These are phyloP conservation scores for Reticulascus tulasneorum DNA, from an alignment of 2,329 filamentous ascomycete genomes.

Conservation along the genomic window DNA sequence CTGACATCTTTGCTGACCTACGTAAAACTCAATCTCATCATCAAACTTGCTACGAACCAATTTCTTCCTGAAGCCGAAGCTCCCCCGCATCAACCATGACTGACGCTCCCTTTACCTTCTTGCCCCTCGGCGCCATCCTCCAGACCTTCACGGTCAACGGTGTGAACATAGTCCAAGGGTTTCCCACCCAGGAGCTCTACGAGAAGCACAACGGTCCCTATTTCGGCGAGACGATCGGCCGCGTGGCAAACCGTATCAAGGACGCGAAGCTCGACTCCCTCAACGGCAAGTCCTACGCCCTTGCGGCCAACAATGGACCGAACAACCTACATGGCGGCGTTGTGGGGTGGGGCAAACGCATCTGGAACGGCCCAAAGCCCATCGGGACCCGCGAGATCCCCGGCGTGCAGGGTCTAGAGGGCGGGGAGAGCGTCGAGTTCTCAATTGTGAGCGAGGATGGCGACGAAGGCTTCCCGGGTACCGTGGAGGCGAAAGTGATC, in stretches of 20 bases:
- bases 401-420: conserved; percentile 47
- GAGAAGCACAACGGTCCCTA: conserved; percentile 69
- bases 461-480: conserved; percentile 87
- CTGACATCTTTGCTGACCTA: neutral
- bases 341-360: conserved; percentile 75
- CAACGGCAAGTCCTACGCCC: conserved; percentile 65
- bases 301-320: conserved; percentile 71
- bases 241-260: conserved; percentile 75
- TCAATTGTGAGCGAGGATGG: conserved; percentile 68
- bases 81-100: conserved; percentile 28
- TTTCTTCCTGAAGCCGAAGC: too few species aligned
- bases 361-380: conserved; percentile 68
- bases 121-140: conserved; percentile 75
- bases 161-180: conserved; percentile 84
- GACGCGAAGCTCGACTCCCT: conserved; percentile 66
- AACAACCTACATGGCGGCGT: conserved; percentile 73
- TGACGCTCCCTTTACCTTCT: conserved; percentile 56
- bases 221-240: conserved; percentile 93
- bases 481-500: conserved; percentile 70
- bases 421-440: conserved; percentile 65
- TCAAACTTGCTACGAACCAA: neutral
- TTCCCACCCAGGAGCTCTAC: conserved; percentile 73
- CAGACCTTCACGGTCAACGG: conserved; percentile 75
- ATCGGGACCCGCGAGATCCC: conserved; percentile 49
- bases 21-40: neutral